Evolutionary conservation across 2,329 filamentous ascomycete genomes (phyloP).

Genomic region (Nothopassalora personata): DNA sequence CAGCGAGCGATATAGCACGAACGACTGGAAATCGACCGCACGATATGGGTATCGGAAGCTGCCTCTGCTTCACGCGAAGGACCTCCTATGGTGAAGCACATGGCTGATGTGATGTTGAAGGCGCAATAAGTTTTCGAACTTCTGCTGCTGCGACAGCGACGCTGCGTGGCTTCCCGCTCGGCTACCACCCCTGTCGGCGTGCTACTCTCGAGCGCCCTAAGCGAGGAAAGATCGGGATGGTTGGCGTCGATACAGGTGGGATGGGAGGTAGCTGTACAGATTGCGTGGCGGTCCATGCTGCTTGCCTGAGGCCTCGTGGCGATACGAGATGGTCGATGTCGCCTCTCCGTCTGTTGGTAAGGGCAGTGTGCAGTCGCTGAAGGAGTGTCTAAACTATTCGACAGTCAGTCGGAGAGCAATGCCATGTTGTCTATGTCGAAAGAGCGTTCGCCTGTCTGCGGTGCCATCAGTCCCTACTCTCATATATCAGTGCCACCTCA

Average conservation of each 20-base stretch:
- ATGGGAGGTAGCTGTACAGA: not conserved
- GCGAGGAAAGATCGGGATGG: not conserved
- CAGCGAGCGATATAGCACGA: not conserved
- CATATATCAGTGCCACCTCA: too few relatives aligned
- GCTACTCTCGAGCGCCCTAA: not conserved
- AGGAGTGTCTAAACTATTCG: not conserved
- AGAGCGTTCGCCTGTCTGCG: too few relatives aligned
- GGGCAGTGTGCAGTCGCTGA: not conserved
- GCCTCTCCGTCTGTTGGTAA: not conserved
- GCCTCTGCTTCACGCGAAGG: not conserved
- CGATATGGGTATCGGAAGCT: slow-evolving; percentile 2
- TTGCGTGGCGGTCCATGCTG: not conserved
- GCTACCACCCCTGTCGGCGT: not conserved
- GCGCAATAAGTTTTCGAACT: not conserved
- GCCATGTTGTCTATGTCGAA: too few relatives aligned
- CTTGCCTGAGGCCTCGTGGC: not conserved
- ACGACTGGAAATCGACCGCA: not conserved
- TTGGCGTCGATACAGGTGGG: not conserved
- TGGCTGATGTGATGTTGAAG: not conserved
- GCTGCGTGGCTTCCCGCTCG: not conserved
- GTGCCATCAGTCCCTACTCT: too few relatives aligned
- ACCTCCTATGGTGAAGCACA: not conserved
- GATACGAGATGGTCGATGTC: not conserved
- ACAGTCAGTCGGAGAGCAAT: not conserved
- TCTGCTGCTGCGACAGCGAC: not conserved